Base-by-base conservation (phyloP, 2,329 filamentous ascomycete genomes). In the Aspergillus amoenus region DNA sequence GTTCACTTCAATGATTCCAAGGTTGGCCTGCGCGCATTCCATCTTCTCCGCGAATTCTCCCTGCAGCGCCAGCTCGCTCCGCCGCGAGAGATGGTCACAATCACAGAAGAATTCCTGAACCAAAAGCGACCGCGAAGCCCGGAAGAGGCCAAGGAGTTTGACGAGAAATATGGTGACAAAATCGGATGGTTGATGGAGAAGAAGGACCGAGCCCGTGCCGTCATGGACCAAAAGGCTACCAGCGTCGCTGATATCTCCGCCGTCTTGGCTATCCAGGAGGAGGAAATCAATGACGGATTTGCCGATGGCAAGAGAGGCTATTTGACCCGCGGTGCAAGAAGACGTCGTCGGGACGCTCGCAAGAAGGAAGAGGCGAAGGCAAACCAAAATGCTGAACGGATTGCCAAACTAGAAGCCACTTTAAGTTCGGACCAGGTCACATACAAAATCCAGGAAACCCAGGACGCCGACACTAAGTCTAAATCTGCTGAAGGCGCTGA, bases 221-320 rank as follows among this genome's bases (percentile, higher is more conserved):
- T 87, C 44, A 86, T 87, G 84, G 77, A 88, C 66, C 85, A 88
- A 68, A 85, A 84, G 68, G 84, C 83, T n/a, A 87, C 84, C 56
- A 80, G 77, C 43, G 78, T 86, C 18, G 85, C 84, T 5, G 85
- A 88, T 65, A 68, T 86, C 22, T 83, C 84, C 1, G 80, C 82
- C 18, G 82, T 86, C 3, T 67, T 87, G 52, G 60, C 70, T 24
- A 76, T 81, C 59, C 81, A 84, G 64, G 73, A 80, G 42, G 64
- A 73, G 45, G 70, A 70, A 55, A 64, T 73, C 48, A 51, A 61
- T 42, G 59, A 69, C 37, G 70, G 69, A 17, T 63, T 74, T 15
- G 67, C 70, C 7, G 67, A 68, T 21, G 59, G 63, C n/a, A 67
- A 67, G 62, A 65, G 64, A 57, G 73, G 65, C 15, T 72, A 70